phyloP scores from a whole-genome alignment of 805 yeast genomes.

The Sugiyamaella chiloensis region DNA sequence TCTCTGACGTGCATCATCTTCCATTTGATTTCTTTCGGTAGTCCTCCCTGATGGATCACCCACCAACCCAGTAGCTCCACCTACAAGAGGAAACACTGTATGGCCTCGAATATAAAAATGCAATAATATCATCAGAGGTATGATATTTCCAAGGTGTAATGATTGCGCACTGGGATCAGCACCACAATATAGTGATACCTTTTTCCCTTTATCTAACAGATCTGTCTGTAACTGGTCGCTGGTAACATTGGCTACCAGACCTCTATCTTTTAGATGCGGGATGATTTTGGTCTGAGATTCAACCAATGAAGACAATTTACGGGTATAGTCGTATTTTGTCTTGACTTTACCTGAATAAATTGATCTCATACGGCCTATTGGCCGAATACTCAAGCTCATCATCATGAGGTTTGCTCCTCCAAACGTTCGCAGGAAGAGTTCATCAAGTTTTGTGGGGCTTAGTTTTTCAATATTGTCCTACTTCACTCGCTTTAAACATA shows the following conservation, averaged over 20 bases:
- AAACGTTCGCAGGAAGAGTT: not conserved
- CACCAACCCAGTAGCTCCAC: constrained; percentile 82
- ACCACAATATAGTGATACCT: constrained; percentile 76
- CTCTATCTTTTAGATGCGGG: constrained; percentile 43
- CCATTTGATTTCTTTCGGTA: constrained; percentile 67
- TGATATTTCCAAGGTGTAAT: constrained; percentile 82
- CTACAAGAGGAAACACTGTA: constrained; percentile 71
- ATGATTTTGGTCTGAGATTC: constrained; percentile 41
- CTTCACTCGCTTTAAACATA: not conserved
- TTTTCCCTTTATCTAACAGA: constrained; percentile 23
- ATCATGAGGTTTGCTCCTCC: no score
- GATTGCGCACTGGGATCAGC: constrained; percentile 95
- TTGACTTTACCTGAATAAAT: no score
- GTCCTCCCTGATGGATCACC: constrained; percentile 96
- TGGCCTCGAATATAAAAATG: constrained; percentile 88
- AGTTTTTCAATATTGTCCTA: not conserved
- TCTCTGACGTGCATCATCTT: constrained; percentile 44
- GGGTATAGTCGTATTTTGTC: not conserved
- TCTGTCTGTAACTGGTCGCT: constrained; percentile 16
- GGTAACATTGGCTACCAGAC: constrained; percentile 41
- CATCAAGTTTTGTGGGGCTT: not conserved
- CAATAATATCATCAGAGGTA: constrained; percentile 80
- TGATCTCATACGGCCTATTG: no score
- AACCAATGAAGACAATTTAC: no score
- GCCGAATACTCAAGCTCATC: no score